Evolutionary conservation across 179 eudicot genomes (phyloP), one percentile per base, ranked within the genome.

Genomic region (Patellifolia procumbens): DNA sequence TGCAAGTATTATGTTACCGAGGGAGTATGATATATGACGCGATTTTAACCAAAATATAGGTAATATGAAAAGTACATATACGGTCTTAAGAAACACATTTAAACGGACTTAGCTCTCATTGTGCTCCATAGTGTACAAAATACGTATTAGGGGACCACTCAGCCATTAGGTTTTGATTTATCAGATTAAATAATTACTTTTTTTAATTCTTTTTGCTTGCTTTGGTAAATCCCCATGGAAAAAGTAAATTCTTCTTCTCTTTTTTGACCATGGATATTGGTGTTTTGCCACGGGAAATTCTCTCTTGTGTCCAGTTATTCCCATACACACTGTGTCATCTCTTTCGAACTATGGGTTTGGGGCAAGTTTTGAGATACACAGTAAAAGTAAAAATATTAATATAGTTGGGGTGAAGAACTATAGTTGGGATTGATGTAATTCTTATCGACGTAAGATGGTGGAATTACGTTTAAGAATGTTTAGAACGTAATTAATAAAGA

Each of bases 91-190:
- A n/a, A n/a, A n/a, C n/a, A n/a, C n/a, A n/a, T n/a, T n/a, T n/a
- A n/a, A n/a, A n/a, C n/a, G n/a, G n/a, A n/a, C n/a, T n/a, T n/a
- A n/a, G n/a, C n/a, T n/a, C n/a, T n/a, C n/a, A n/a, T n/a, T n/a
- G n/a, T n/a, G n/a, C n/a, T n/a, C n/a, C n/a, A n/a, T n/a, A n/a
- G n/a, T n/a, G n/a, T n/a, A n/a, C n/a, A n/a, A n/a, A n/a, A n/a
- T n/a, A n/a, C n/a, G n/a, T n/a, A n/a, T n/a, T n/a, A n/a, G 74
- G 80, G 88, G 86, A 80, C 88, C 88, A 82, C 88, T 29, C 13
- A 26, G n/a, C 53, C 39, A 55, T 81, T 45, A 72, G 60, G 19
- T 55, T 31, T 74, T 69, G 59, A 24, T 42, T 70, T 55, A 29
- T n/a, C 7, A 12, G 13, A 55, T 49, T 78, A 68, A 13, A 53